Conservation (phyloP, 805 yeast genomes). For the Schwanniomyces occidentalis region DNA sequence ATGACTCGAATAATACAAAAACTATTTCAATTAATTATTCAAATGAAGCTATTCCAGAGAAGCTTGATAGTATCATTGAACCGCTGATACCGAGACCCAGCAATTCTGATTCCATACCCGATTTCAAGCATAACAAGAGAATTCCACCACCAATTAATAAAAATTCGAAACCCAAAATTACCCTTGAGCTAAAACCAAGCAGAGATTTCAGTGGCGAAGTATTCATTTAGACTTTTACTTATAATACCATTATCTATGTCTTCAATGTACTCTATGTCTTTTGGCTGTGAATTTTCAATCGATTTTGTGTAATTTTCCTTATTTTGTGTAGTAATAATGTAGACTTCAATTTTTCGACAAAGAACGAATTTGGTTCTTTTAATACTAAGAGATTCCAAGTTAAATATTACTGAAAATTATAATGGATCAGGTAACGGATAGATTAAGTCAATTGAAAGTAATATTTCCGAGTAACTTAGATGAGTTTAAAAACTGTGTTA, state of each 20-base stretch:
- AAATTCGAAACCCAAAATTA: conserved; percentile 19
- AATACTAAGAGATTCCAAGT: too few species aligned
- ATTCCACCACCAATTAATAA: conserved; percentile 24
- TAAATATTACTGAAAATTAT: neutral
- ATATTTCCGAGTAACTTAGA: conserved; percentile 10
- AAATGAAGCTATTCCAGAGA: too few species aligned
- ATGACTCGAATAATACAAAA: too few species aligned
- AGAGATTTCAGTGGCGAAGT: conserved; percentile 32
- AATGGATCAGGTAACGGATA: conserved; percentile 2
- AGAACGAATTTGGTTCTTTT: too few species aligned
- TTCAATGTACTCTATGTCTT: too few species aligned
- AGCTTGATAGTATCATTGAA: too few species aligned
- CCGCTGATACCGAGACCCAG: too few species aligned
- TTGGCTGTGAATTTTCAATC: too few species aligned
- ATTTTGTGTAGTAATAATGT: neutral
- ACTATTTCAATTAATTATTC: too few species aligned
- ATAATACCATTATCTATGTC: too few species aligned
- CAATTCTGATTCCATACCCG: neutral
- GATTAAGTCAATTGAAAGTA: conserved; percentile 8
- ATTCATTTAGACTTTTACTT: conserved; percentile 17
- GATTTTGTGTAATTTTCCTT: conserved; percentile 6
- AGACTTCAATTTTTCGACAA: conserved; percentile 1
- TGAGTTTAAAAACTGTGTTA: conserved; percentile 9
- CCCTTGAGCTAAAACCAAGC: conserved; percentile 23
- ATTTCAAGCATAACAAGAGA: conserved; percentile 6